A percentile compares a stretch with the other conserved stretches of the same genome.
These are phyloP conservation scores for Endotrypanum monterogeii DNA, from an alignment of 208 protist species.

Conservation along the genomic window DNA sequence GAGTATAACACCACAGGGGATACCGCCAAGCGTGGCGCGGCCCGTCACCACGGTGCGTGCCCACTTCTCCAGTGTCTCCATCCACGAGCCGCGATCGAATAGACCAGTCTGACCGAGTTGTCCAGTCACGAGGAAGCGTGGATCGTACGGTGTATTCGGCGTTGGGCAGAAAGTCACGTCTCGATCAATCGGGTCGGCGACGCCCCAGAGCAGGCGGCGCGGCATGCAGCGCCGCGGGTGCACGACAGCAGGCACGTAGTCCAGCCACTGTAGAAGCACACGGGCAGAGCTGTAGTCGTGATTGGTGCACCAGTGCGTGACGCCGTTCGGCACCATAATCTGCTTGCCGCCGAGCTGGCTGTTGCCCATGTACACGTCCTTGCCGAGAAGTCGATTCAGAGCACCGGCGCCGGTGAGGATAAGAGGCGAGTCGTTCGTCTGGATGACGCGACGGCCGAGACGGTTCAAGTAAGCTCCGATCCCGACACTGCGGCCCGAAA, in stretches of 20 bases:
- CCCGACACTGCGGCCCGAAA: conserved; percentile 96
- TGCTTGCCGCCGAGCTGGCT: conserved; percentile 96
- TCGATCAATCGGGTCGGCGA: conserved; percentile 70
- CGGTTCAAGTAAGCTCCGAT: conserved; percentile 99
- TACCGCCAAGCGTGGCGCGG: conserved; percentile 96
- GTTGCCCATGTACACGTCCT: conserved; percentile 97
- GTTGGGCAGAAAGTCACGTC: conserved; percentile 79
- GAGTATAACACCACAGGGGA: conserved; percentile 97
- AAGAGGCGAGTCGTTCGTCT: conserved; percentile 92
- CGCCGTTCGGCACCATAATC: conserved; percentile 97
- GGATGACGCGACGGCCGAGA: conserved; percentile 96
- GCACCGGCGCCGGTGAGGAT: conserved; percentile 96
- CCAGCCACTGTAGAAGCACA: conserved; percentile 86
- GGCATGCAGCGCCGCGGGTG: conserved; percentile 48
- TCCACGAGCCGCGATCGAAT: conserved; percentile 92
- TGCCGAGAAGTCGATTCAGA: conserved; percentile 94
- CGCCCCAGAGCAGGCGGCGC: conserved; percentile 36
- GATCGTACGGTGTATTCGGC: conserved; percentile 79
- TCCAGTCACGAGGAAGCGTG: conserved; percentile 78
- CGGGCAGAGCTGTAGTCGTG: conserved; percentile 86
- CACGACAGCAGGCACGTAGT: conserved; percentile 84
- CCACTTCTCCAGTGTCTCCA: conserved; percentile 95
- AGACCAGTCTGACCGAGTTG: conserved; percentile 53
- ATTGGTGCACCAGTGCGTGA: conserved; percentile 89
- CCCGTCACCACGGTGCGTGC: conserved; percentile 96